Base-by-base conservation (phyloP, 169 alveolate genomes). In the Eimeria maxima region DNA sequence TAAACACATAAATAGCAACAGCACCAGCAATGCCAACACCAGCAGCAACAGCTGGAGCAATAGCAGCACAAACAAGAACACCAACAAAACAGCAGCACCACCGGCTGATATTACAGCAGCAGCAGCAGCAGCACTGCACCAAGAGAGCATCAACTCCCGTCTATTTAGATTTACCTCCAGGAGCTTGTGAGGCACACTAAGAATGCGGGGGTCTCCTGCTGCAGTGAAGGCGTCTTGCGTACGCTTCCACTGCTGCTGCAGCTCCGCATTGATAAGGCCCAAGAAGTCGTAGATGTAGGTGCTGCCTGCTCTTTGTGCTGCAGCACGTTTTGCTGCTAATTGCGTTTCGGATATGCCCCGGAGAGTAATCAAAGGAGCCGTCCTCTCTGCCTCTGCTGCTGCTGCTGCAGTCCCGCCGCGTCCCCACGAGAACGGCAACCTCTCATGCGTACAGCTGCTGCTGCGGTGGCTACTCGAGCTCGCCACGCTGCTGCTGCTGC, bases 211-310 rank as follows among this genome's bases (percentile, higher is more conserved):
- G 91, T 83, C 91, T 53, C 91, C 91, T n/a, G 91, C 91, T n/a
- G 27, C 73, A 8, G 44, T 53, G 6, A 50, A 53, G 4, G 13
- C 74, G 11, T 29, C 53, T 55, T 55, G 73, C 55, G 55, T 55
- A 13, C 29, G 29, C n/a, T 76, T 83, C 98, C 98, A 97, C 38
- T 80, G 92, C 44, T 95, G 91, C 78, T 71, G 84, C 60, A 97
- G 81, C 60, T 97, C 97, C 22, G 92, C 96, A 74, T 96, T 97
- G 53, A 97, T 63, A 42, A 97, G 90, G 38, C 96, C 97, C 20
- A 95, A 65, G 90, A 97, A 97, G 53, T 97, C 98, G 73, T 96
- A 97, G 22, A 96, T 95, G 69, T 97, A 97, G 20, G 95, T 97
- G 57, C 97, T 95, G 78, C 95, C 96, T 20, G 95, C 96, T 42